A percentile compares a stretch with the other conserved stretches of the same genome.
Conservation (phyloP, 768 basidiomycete genomes). For the Suillus ampliporus region DNA sequence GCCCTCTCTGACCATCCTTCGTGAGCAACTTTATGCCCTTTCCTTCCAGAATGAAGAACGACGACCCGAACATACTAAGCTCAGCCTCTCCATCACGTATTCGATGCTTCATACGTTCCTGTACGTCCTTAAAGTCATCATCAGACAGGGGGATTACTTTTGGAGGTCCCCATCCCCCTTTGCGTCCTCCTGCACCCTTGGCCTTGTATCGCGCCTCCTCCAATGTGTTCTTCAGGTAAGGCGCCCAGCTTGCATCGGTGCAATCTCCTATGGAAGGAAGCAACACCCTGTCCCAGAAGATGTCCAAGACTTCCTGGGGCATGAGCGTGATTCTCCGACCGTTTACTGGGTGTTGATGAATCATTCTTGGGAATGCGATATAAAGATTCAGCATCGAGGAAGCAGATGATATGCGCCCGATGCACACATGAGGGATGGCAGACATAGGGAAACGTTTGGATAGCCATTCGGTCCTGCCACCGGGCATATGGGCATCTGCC, state of each 20-base stretch:
- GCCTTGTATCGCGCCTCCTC: conserved; percentile 15
- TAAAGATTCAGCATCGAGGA: conserved; percentile 9
- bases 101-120: conserved; percentile 13
- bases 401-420: not conserved
- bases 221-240: conserved; percentile 15
- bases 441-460: conserved; percentile 10
- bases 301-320: conserved; percentile 17
- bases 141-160: conserved; percentile 19
- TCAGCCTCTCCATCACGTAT: not conserved
- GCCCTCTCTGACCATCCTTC: not conserved
- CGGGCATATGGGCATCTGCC: not conserved
- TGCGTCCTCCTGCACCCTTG: not conserved
- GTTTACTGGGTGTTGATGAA: conserved; percentile 12
- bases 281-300: conserved; percentile 16
- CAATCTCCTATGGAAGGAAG: conserved; percentile 14
- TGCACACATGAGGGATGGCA: conserved; percentile 10
- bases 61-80: conserved; percentile 16
- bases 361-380: conserved; percentile 22
- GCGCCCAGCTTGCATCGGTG: not conserved
- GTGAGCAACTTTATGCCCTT: conserved; percentile 20
- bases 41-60: conserved; percentile 21
- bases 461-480: conserved; percentile 17
- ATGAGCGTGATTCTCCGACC: conserved; percentile 2
- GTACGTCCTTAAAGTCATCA: not conserved
- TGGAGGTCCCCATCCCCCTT: not conserved